Percentiles rank a stretch among this genome's conserved stretches.
These are phyloP conservation scores for Solanum pimpinellifolium DNA, from an alignment of 257 asterid genomes.

Conservation along the genomic window DNA sequence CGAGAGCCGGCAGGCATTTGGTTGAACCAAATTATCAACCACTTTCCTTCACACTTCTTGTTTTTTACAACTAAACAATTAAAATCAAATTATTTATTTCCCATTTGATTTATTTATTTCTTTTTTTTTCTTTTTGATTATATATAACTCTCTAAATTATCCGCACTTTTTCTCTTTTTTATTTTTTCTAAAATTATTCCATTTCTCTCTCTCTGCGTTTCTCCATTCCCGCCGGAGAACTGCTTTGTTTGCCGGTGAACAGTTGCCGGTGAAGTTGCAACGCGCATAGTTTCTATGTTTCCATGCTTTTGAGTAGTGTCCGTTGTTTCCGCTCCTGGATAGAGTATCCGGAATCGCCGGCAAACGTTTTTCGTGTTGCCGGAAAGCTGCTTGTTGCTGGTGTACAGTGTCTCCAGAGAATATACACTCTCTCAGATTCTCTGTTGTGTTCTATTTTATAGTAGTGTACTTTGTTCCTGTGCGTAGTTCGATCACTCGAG, in stretches of 20 bases:
- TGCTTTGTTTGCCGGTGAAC: not conserved
- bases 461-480: not conserved
- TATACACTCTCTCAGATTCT: not conserved
- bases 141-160: conserved; percentile 19
- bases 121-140: not conserved
- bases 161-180: conserved; percentile 18
- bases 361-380: conserved; percentile 11
- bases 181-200: conserved; percentile 26
- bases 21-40: conserved; percentile 45
- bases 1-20: conserved; percentile 13
- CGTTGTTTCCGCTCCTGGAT: not conserved
- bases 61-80: not conserved
- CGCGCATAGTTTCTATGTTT: not conserved
- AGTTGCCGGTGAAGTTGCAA: not conserved
- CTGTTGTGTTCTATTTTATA: not conserved
- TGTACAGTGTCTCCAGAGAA: conserved; percentile 8
- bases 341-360: not conserved
- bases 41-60: conserved; percentile 24
- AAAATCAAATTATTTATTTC: not conserved
- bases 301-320: not conserved
- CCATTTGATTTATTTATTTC: not conserved
- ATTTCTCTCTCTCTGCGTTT: conserved; percentile 15
- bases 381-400: conserved; percentile 21
- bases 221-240: not conserved
- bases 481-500: conserved; percentile 9